Evolutionary conservation across 305 asterid species (phyloP), one percentile per base, ranked within the genome.

Genomic region (Fraxinus angustifolia): DNA sequence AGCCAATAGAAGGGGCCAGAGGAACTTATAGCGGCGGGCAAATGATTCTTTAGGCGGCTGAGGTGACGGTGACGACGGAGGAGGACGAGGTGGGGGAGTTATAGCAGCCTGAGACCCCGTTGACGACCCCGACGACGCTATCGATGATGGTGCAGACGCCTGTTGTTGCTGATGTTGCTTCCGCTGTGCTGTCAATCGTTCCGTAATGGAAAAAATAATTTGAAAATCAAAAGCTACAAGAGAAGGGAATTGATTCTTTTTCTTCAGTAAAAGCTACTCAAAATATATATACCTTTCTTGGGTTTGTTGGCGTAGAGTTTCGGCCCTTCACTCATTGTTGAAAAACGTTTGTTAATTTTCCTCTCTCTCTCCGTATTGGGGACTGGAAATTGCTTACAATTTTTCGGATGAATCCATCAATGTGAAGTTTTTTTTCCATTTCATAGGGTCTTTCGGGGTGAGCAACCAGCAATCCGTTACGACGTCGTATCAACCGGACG

Each of bases 1-100:
- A 34, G 86, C 91, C 90, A 95, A 75, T 65, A 93, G 89, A 80
- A 93, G 85, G 75, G 97, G 94, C 91, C 89, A 88, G 75, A 91
- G 53, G 85, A 91, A 93, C 92, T 82, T 92, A 83, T 89, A 90
- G 31, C 97, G 95, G 26, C 94, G 93, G 30, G 79, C n/a, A 58
- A 92, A 85, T 2, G 98, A 87, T 85, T 90, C 97, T 90, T 89
- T 92, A 23, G 84, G 88, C 0, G 89, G 90, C 79, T 21, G 86
- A 5, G 87, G 82, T 1, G 84, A 80, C 4, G 82, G 62, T 0
- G 82, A 19, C 0, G 80, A 73, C 0, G 86, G 88, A 12, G 71
- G 84, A 8, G 84, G 82, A 3, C 6, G 58, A 42, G 53, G 53
- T 3, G 35, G 35, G 53, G 53, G 53, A 4, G 87, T 80, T 0